Conservation (phyloP, 305 asterid genomes). For the Plantago coronopus region DNA sequence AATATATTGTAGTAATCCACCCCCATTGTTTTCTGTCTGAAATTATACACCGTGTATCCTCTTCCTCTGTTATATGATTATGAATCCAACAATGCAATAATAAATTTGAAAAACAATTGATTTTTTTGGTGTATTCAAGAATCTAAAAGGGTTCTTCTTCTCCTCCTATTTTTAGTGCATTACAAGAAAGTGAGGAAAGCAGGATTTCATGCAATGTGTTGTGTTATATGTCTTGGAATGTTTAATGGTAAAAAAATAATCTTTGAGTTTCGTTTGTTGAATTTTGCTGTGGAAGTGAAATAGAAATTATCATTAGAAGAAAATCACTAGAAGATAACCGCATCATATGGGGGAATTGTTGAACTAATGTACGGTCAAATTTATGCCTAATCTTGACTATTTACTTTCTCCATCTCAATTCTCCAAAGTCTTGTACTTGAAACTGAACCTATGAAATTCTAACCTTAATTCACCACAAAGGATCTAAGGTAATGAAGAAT, state of each 20-base stretch:
- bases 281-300: background rate
- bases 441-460: too few relatives aligned
- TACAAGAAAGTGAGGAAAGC: background rate
- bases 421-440: too few relatives aligned
- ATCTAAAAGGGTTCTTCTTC: conserved; percentile 9
- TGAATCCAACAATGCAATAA: background rate
- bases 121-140: background rate
- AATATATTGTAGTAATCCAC: conserved; percentile 71
- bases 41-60: background rate
- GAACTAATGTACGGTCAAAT: background rate
- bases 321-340: background rate
- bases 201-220: background rate
- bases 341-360: background rate
- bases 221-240: background rate
- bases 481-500: too few relatives aligned
- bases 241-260: background rate
- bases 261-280: background rate
- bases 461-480: too few relatives aligned
- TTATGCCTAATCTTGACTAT: background rate
- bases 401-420: background rate
- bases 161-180: background rate
- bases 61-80: conserved; percentile 5
- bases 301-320: background rate
- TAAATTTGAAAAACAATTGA: background rate
- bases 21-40: conserved; percentile 37